Percentiles rank a stretch among this genome's conserved stretches.
Conservation (phyloP, 495 filamentous ascomycete species). For the Parmelia sp. region DNA sequence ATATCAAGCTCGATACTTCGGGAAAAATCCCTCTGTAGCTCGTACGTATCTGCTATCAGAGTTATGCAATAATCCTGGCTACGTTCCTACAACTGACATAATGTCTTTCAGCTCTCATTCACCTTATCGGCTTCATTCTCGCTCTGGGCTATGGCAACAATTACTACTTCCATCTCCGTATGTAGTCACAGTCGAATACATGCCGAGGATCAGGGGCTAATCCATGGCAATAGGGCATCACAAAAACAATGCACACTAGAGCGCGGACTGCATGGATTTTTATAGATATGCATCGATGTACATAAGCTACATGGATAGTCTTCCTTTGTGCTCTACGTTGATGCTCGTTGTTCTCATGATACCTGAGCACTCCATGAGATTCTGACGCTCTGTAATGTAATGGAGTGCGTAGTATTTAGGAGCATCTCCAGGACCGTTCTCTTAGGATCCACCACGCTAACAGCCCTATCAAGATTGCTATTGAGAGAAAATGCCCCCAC, state of each 20-base stretch:
- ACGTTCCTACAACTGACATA: background rate
- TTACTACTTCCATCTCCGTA: constrained; percentile 99
- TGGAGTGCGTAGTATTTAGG: background rate
- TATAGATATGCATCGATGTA: constrained; percentile 14
- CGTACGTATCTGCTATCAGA: constrained; percentile 57
- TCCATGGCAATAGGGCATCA: constrained; percentile 65
- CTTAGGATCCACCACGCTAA: background rate
- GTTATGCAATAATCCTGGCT: background rate
- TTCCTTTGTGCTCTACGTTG: background rate
- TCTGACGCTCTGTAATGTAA: background rate
- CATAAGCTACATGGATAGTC: constrained; percentile 17
- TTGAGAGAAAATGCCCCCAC: no score
- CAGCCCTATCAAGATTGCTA: constrained; percentile 5
- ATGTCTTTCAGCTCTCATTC: constrained; percentile 62
- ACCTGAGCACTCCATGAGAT: background rate
- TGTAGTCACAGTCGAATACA: constrained; percentile 33
- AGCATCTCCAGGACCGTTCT: background rate
- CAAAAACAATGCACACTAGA: constrained; percentile 98
- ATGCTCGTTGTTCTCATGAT: background rate
- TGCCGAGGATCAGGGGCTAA: constrained; percentile 27
- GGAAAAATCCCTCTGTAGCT: constrained; percentile 76
- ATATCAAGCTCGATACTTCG: constrained; percentile 93
- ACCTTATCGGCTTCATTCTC: constrained; percentile 70
- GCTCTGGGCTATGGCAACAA: constrained; percentile 85
- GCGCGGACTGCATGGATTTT: background rate